Evolutionary conservation across 257 asterid genomes (phyloP), one percentile per base, ranked within the genome.

Genomic region (Handroanthus guayacan): DNA sequence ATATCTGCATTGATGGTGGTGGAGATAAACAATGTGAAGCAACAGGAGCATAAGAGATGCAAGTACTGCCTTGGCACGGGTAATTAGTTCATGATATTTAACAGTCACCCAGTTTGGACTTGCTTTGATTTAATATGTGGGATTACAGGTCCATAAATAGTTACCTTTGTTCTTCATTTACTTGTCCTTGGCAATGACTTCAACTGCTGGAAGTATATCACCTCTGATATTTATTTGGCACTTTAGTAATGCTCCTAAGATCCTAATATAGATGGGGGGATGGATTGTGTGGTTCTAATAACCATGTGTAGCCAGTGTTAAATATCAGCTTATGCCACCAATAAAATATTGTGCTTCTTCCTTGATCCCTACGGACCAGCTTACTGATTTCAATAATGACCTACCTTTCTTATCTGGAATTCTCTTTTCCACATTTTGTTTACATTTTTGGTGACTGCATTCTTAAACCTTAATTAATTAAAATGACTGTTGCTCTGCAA

Each of bases 11-110:
- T 95, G 91, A 95, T 95, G 98, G 95, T 88, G 73, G 98, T 95
- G 83, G 99, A 95, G 89, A 88, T 95, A 75, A 92, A 92, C 90
- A 95, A 95, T 79, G 99, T 95, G 71, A 88, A 91, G 93, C 97
- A 72, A 80, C 99, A 95, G 87, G 98, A 95, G 85, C 88, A 95
- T 71, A 92, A 95, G 89, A 92, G 93, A 87, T 95, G 98, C 98
- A 95, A 92, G 87, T 95, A 95, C 79, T 95, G 98, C 73, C 91
- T 88, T 60, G 99, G 98, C 68, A 95, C 97, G 81, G 99, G 99
- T 91, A 80, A 38, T 69, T 51, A 51, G 37, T 17, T 3, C 37
- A 55, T 52, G 64, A 74, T 60, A 45, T 16, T 63, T 20, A 63
- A 60, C 20, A 43, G 7, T 73, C 63, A 71, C 51, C 50, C 56